These are phyloP conservation scores for Phytophthora nicotianae DNA, from an alignment of 352 stramenopile species.

Conservation along the genomic window DNA sequence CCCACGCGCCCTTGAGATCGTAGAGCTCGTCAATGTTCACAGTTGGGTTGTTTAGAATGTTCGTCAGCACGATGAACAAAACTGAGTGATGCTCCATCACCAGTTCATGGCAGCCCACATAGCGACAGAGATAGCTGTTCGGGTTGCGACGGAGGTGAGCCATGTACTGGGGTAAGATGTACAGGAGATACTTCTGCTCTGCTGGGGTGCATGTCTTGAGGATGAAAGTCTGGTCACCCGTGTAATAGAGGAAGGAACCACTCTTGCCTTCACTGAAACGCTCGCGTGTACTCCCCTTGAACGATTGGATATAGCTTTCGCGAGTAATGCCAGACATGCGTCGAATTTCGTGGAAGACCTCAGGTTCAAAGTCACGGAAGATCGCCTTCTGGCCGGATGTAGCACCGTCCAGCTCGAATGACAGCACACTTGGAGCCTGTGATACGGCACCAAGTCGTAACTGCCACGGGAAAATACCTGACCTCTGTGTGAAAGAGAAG, in stretches of 20 bases:
- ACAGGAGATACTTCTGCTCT: constrained; percentile 84
- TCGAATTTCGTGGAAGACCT: constrained; percentile 83
- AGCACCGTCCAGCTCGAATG: constrained; percentile 74
- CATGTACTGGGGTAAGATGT: constrained; percentile 91
- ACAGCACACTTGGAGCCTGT: constrained; percentile 58
- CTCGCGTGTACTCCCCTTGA: constrained; percentile 79
- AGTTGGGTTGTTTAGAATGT: constrained; percentile 86
- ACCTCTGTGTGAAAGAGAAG: constrained; percentile 73
- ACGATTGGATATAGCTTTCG: constrained; percentile 80
- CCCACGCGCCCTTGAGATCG: constrained; percentile 92
- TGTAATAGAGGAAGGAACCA: constrained; percentile 91
- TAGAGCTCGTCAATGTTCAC: constrained; percentile 90
- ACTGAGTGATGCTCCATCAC: constrained; percentile 88
- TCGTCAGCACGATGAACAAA: constrained; percentile 89
- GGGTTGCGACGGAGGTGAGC: constrained; percentile 78
- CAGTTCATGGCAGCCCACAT: constrained; percentile 89
- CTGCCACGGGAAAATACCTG: constrained; percentile 72
- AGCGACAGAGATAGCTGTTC: constrained; percentile 88
- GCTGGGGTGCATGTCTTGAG: constrained; percentile 88
- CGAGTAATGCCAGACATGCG: constrained; percentile 79
- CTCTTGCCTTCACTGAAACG: constrained; percentile 91
- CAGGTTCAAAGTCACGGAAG: constrained; percentile 86
- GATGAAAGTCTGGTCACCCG: constrained; percentile 87
- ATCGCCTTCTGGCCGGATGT: constrained; percentile 67
- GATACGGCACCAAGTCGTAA: constrained; percentile 49